These are phyloP conservation scores for Ganoderma meredithae DNA, from an alignment of 1,284 basidiomycete species.

Conservation along the genomic window DNA sequence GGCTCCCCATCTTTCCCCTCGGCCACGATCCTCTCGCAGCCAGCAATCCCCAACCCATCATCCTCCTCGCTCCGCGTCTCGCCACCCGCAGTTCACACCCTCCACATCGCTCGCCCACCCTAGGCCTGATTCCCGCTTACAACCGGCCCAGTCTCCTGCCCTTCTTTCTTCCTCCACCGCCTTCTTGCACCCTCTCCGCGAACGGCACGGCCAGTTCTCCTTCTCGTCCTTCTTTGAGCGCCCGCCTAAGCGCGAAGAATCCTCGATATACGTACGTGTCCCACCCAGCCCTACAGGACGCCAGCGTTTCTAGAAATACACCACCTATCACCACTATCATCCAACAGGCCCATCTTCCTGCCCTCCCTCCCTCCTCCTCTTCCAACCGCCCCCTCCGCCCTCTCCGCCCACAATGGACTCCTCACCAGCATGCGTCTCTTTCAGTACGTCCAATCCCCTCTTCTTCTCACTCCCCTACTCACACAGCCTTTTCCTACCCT, in stretches of 20 bases:
- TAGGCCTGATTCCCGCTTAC: slow-evolving; percentile 5
- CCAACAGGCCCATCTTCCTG: slow-evolving; percentile 25
- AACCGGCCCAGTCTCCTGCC: slow-evolving; percentile 5
- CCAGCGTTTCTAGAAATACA: slow-evolving; percentile 38
- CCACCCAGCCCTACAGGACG: slow-evolving; percentile 29
- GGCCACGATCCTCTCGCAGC: not conserved
- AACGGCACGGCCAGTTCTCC: slow-evolving; percentile 7
- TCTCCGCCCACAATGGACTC: slow-evolving; percentile 42
- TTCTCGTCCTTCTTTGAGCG: slow-evolving; percentile 22
- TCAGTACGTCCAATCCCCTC: slow-evolving; percentile 57
- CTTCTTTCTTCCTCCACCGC: slow-evolving; percentile 8
- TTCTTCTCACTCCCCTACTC: slow-evolving; percentile 8
- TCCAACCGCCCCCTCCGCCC: slow-evolving; percentile 16
- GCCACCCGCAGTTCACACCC: slow-evolving; percentile 3
- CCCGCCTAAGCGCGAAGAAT: slow-evolving; percentile 27
- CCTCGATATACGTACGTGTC: slow-evolving; percentile 22
- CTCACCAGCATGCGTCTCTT: slow-evolving; percentile 66
- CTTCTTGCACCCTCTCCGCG: slow-evolving; percentile 1
- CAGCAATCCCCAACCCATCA: not conserved
- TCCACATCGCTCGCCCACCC: slow-evolving; percentile 3
- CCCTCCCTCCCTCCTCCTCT: slow-evolving; percentile 30
- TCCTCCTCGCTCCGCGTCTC: not conserved
- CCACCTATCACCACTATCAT: slow-evolving; percentile 35
- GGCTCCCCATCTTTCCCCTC: not conserved
- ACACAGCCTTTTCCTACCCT: slow-evolving; percentile 19